Evolutionary conservation across 768 basidiomycete genomes (phyloP).

Genomic region (Cantharellus anzutake): DNA sequence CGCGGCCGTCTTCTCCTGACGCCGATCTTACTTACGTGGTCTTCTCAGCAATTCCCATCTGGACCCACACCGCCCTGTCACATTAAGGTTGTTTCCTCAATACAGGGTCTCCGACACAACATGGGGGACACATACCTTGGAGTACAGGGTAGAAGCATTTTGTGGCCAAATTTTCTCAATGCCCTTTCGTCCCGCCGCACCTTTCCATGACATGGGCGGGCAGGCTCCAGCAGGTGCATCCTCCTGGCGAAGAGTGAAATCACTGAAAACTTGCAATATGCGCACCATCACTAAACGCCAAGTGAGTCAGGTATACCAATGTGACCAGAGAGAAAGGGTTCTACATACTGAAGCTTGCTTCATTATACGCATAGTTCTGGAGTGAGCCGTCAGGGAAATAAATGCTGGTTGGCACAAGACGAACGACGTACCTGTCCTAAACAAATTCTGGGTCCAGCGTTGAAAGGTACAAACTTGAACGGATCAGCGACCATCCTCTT

Average conservation of each 20-base stretch:
- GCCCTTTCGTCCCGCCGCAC: not conserved
- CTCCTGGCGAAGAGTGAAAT: slow-evolving; percentile 2
- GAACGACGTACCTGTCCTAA: not conserved
- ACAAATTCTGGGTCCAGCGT: not conserved
- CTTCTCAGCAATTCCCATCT: not conserved
- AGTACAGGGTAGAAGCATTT: slow-evolving; percentile 4
- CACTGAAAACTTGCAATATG: slow-evolving; percentile 2
- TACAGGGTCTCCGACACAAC: no score
- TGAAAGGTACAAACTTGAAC: not conserved
- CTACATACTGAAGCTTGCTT: slow-evolving; percentile 2
- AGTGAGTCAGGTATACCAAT: not conserved
- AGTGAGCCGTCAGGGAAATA: not conserved
- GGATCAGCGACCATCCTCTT: no score
- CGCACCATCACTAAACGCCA: slow-evolving; percentile 2
- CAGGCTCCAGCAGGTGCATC: slow-evolving; percentile 1
- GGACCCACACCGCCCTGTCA: not conserved
- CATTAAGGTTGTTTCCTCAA: no score
- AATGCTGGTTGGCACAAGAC: not conserved
- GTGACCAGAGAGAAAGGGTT: not conserved
- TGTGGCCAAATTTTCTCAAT: slow-evolving; percentile 5
- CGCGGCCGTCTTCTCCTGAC: no score
- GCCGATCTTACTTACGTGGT: no score
- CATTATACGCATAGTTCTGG: slow-evolving; percentile 9
- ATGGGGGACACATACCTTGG: no score
- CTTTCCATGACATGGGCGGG: slow-evolving; percentile 3